Percentiles rank a stretch among this genome's conserved stretches.
Evolutionary conservation across 306 rosid species (phyloP).

Genomic region (Vigna reflexopilosa): DNA sequence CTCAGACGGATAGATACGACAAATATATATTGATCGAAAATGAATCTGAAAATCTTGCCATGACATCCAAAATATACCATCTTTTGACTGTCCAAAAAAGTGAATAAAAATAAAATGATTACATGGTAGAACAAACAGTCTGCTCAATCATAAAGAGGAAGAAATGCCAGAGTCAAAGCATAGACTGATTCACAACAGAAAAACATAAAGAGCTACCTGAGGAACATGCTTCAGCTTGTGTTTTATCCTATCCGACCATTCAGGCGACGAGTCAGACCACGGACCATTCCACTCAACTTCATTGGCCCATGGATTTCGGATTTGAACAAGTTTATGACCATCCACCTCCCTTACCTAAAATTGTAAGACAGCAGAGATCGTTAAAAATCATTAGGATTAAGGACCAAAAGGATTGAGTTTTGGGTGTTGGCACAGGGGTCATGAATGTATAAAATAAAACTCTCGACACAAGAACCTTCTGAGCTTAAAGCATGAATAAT

Average conservation of each 20-base stretch:
- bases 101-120: conserved; percentile 8
- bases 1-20: conserved; percentile 93
- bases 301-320: conserved; percentile 99
- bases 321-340: conserved; percentile 98
- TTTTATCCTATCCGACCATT: conserved; percentile 98
- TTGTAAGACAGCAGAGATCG: conserved; percentile 32
- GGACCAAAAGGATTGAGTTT: conserved; percentile 3
- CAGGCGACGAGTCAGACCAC: conserved; percentile 94
- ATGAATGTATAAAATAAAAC: not conserved
- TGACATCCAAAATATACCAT: conserved; percentile 99
- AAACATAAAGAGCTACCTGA: conserved; percentile 62
- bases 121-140: conserved; percentile 6
- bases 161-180: conserved; percentile 7
- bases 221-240: conserved; percentile 93
- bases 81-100: conserved; percentile 72
- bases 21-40: conserved; percentile 95
- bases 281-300: conserved; percentile 99
- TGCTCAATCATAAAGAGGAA: conserved; percentile 25
- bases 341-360: conserved; percentile 90
- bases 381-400: conserved; percentile 30
- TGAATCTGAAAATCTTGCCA: conserved; percentile 99
- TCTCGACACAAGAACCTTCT: not conserved
- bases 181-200: conserved; percentile 1
- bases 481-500: not conserved
- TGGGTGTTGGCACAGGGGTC: not conserved